These are phyloP conservation scores for Suhomyces emberorum DNA, from an alignment of 805 yeast genomes.

Conservation along the genomic window DNA sequence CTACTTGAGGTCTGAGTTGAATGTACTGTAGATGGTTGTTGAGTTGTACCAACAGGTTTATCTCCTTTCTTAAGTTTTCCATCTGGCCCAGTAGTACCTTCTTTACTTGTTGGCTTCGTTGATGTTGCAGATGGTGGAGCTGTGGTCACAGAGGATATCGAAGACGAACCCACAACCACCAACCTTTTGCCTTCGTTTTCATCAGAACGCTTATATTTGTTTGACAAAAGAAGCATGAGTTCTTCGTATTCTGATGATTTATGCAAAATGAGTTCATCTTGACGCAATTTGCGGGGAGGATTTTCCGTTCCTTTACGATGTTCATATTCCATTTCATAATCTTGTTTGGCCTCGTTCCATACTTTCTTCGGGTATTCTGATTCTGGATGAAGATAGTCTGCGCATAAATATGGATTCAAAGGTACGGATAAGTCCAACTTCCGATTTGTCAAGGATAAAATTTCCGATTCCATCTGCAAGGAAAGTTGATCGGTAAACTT, in stretches of 20 bases:
- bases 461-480: slow-evolving; percentile 83
- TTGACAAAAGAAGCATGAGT: slow-evolving; percentile 59
- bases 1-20: slow-evolving; percentile 21
- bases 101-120: slow-evolving; percentile 18
- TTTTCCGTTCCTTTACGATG: slow-evolving; percentile 34
- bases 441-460: slow-evolving; percentile 72
- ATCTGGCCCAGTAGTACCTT: slow-evolving; percentile 28
- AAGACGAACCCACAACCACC: slow-evolving; percentile 34
- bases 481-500: slow-evolving; percentile 77
- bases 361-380: slow-evolving; percentile 44
- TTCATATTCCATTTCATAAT: slow-evolving; percentile 23
- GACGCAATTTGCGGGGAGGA: slow-evolving; percentile 36
- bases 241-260: slow-evolving; percentile 84
- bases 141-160: slow-evolving; percentile 18
- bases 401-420: slow-evolving; percentile 58
- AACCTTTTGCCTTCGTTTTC: slow-evolving; percentile 37
- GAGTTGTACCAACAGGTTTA: slow-evolving; percentile 10
- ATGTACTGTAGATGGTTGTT: slow-evolving; percentile 14
- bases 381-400: slow-evolving; percentile 48
- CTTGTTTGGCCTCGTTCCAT: slow-evolving; percentile 36
- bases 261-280: slow-evolving; percentile 48
- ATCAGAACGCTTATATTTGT: slow-evolving; percentile 36
- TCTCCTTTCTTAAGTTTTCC: slow-evolving; percentile 22
- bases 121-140: slow-evolving; percentile 15
- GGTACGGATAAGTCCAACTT: slow-evolving; percentile 74